These are phyloP conservation scores for Diplodia sapinea DNA, from an alignment of 2,329 filamentous ascomycete species.

Conservation along the genomic window DNA sequence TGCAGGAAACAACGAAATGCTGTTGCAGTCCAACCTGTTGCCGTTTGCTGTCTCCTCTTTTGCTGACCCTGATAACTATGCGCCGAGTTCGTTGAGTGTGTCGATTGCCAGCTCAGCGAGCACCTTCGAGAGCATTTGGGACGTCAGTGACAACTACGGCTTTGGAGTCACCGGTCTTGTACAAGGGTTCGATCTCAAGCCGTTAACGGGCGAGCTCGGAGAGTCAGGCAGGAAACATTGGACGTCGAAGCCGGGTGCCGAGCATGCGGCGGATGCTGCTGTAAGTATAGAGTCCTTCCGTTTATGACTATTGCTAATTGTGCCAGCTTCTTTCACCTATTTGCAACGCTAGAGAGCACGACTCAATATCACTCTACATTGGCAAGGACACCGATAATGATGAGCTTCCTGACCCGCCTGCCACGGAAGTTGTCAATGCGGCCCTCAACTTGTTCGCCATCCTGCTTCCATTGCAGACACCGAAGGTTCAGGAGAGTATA, in stretches of 20 bases:
- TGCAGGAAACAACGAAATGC: constrained; percentile 79
- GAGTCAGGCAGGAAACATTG: constrained; percentile 54
- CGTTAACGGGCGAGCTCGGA: constrained; percentile 66
- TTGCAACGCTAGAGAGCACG: constrained; percentile 84
- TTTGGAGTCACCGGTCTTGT: constrained; percentile 91
- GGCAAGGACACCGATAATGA: constrained; percentile 52
- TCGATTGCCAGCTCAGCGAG: constrained; percentile 90
- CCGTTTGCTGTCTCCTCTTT: constrained; percentile 90
- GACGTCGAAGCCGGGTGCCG: constrained; percentile 63
- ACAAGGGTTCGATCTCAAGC: constrained; percentile 73
- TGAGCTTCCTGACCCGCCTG: constrained; percentile 74
- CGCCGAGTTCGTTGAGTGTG: constrained; percentile 70
- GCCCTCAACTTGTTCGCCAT: constrained; percentile 93
- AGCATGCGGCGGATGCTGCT: constrained; percentile 66
- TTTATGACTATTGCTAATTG: constrained; percentile 32
- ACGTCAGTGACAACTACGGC: constrained; percentile 89
- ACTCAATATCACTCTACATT: constrained; percentile 81
- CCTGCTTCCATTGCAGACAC: constrained; percentile 83
- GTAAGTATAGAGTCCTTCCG: constrained; percentile 27
- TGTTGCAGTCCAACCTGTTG: constrained; percentile 89
- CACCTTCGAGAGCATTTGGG: constrained; percentile 93
- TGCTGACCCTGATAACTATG: constrained; percentile 88
- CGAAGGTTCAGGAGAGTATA: constrained; percentile 94
- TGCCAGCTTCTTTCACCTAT: constrained; percentile 63
- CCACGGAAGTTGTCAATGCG: constrained; percentile 92